Evolutionary conservation across 176 grass and related monocot genomes (phyloP).

Genomic region (Tuctoria greenei): DNA sequence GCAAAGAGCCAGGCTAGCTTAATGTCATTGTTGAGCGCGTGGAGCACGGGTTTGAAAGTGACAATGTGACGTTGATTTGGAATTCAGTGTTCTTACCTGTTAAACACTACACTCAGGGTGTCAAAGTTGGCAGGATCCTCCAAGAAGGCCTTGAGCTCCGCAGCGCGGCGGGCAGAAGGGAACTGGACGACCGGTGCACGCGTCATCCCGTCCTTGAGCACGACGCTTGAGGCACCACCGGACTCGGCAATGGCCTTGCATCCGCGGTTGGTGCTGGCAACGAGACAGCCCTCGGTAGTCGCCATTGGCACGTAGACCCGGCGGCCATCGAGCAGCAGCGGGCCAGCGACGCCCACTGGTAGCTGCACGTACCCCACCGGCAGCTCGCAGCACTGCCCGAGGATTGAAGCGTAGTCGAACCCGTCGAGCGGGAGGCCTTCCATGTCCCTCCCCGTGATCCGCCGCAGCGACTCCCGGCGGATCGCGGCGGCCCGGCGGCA

Average conservation of each 20-base stretch:
- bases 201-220: constrained; percentile 68
- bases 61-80: background rate
- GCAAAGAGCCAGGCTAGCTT: background rate
- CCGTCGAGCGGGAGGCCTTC: constrained; percentile 64
- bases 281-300: constrained; percentile 80
- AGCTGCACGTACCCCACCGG: constrained; percentile 73
- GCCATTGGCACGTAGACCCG: constrained; percentile 68
- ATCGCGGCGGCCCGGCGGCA: constrained; percentile 65
- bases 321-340: constrained; percentile 60
- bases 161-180: constrained; percentile 50
- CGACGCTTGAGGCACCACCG: constrained; percentile 57
- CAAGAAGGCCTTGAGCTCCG: constrained; percentile 61
- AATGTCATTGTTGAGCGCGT: constrained; percentile 4
- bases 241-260: constrained; percentile 77
- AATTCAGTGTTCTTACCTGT: constrained; percentile 40
- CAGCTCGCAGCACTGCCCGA: constrained; percentile 84
- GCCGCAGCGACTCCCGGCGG: constrained; percentile 59
- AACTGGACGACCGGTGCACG: constrained; percentile 58
- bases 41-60: constrained; percentile 32
- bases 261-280: constrained; percentile 75
- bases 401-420: constrained; percentile 65
- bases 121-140: constrained; percentile 56
- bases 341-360: constrained; percentile 67
- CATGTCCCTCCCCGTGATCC: constrained; percentile 60
- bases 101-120: constrained; percentile 57